Percentiles rank a stretch among this genome's conserved stretches.
Evolutionary conservation across 345 rosid genomes (phyloP).

Genomic region (Citrus sinensis): DVS_A1.0 CM039163.1:34752001-34752500

Average conservation of each 20-base stretch:
- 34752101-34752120: slow-evolving; percentile 95
- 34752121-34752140: slow-evolving; percentile 94
- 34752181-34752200: slow-evolving; percentile 99
- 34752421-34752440: not conserved
- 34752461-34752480: not conserved
- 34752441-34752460: not conserved
- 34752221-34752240: not conserved
- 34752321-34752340: not conserved
- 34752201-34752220: slow-evolving; percentile 37
- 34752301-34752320: not conserved
- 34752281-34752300: not conserved
- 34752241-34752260: not conserved
- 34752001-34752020: slow-evolving; percentile 42
- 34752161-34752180: slow-evolving; percentile 99
- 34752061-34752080: slow-evolving; percentile 79
- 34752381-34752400: not conserved
- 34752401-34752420: not conserved
- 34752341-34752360: not conserved
- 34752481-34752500: not conserved
- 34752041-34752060: slow-evolving; percentile 18
- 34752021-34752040: slow-evolving; percentile 23
- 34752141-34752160: slow-evolving; percentile 94
- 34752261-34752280: not conserved
- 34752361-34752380: too few relatives aligned
- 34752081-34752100: slow-evolving; percentile 88